These are phyloP conservation scores for Xenoacremonium recifei DNA, from an alignment of 2,329 filamentous ascomycete genomes.

Conservation along the genomic window DNA sequence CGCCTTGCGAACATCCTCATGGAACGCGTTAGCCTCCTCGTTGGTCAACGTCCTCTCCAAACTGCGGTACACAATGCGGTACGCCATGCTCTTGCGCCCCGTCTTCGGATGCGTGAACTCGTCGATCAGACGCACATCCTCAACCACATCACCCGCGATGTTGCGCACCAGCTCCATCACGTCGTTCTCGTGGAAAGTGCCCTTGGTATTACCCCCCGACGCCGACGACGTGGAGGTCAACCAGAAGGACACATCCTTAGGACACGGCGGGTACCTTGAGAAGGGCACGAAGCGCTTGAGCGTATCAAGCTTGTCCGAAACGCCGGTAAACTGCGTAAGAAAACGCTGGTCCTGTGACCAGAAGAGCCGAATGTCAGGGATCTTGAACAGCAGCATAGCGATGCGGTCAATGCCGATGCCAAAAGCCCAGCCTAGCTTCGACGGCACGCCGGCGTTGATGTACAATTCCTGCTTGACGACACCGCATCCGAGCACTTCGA, in stretches of 20 bases:
- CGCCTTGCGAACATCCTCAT: slow-evolving; percentile 63
- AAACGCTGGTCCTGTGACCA: slow-evolving; percentile 89
- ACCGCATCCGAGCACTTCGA: slow-evolving; percentile 92
- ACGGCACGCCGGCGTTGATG: slow-evolving; percentile 70
- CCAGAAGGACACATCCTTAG: slow-evolving; percentile 96
- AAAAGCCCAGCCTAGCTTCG: slow-evolving; percentile 90
- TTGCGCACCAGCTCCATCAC: slow-evolving; percentile 92
- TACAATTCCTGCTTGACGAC: slow-evolving; percentile 83
- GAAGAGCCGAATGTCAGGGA: slow-evolving; percentile 94
- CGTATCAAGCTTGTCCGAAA: slow-evolving; percentile 48
- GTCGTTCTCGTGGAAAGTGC: slow-evolving; percentile 85
- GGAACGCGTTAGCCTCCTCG: slow-evolving; percentile 73
- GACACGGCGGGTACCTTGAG: slow-evolving; percentile 85
- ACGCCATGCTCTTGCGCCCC: slow-evolving; percentile 80
- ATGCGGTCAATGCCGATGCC: slow-evolving; percentile 92
- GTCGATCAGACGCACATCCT: slow-evolving; percentile 83
- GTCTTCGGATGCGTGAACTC: slow-evolving; percentile 88
- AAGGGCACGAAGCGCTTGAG: slow-evolving; percentile 76
- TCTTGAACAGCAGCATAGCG: slow-evolving; percentile 95
- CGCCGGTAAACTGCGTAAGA: slow-evolving; percentile 74
- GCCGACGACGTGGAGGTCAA: slow-evolving; percentile 47
- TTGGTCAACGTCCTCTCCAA: slow-evolving; percentile 88
- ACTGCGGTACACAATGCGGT: slow-evolving; percentile 90
- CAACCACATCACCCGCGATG: slow-evolving; percentile 77
- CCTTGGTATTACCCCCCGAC: slow-evolving; percentile 46